Percentiles rank a stretch among this genome's conserved stretches.
Evolutionary conservation across 495 filamentous ascomycete genomes (phyloP).

Genomic region (Glarea lozoyensis): DNA sequence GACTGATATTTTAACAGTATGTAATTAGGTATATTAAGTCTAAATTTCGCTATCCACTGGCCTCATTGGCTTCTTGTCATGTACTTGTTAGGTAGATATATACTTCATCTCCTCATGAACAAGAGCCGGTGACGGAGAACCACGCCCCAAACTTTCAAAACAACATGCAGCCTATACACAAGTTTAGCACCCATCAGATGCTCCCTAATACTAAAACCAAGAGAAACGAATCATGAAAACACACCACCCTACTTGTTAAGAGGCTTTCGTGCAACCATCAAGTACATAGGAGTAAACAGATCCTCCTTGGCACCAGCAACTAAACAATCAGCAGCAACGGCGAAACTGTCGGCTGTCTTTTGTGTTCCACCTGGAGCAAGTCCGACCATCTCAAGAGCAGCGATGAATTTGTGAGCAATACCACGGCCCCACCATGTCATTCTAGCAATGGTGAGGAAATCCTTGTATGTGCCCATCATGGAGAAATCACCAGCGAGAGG

Average conservation of each 20-base stretch:
- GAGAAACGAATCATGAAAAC: too few species aligned
- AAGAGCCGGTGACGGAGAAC: too few species aligned
- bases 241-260: neutral
- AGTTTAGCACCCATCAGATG: too few species aligned
- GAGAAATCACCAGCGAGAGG: slow-evolving; percentile 70
- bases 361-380: slow-evolving; percentile 75
- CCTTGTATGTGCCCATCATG: slow-evolving; percentile 69
- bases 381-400: slow-evolving; percentile 62
- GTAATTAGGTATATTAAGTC: too few species aligned
- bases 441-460: slow-evolving; percentile 75
- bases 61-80: too few species aligned
- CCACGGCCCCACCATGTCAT: slow-evolving; percentile 83
- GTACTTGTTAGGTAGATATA: too few species aligned
- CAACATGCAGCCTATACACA: too few species aligned
- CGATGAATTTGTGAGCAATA: slow-evolving; percentile 69
- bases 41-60: too few species aligned
- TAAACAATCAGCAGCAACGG: slow-evolving; percentile 70
- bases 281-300: slow-evolving; percentile 97
- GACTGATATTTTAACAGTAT: too few species aligned
- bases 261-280: slow-evolving; percentile 94
- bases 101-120: too few species aligned
- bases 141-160: too few species aligned
- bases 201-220: too few species aligned
- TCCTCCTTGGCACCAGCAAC: slow-evolving; percentile 86
- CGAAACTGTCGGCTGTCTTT: slow-evolving; percentile 91